Evolutionary conservation across 176 grass and related monocot genomes (phyloP).

Genomic region (Rhynchospora tenuis): DNA sequence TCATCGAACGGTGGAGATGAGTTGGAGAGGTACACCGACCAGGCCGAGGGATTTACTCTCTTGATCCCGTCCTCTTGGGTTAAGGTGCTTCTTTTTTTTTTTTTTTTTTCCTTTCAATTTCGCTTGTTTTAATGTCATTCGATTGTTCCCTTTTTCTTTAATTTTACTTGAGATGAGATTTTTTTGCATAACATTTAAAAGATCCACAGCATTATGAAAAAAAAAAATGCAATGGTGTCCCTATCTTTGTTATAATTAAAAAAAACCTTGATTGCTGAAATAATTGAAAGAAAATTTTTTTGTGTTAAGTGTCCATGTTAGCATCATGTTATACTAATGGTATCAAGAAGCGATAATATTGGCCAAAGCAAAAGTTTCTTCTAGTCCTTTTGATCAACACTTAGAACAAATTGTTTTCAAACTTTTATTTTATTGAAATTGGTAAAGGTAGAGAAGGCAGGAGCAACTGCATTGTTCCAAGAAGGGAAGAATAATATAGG

Average conservation of each 20-base stretch:
- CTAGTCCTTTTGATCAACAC: neutral
- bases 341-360: neutral
- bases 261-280: neutral
- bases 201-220: too few species aligned
- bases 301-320: neutral
- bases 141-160: neutral
- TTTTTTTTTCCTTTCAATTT: neutral
- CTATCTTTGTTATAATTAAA: too few species aligned
- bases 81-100: constrained; percentile 38
- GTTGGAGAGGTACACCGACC: constrained; percentile 53
- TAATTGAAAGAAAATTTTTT: neutral
- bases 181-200: neutral
- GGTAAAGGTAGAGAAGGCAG: constrained; percentile 81
- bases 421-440: constrained; percentile 14
- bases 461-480: constrained; percentile 72
- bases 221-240: too few species aligned
- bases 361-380: neutral
- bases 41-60: constrained; percentile 65
- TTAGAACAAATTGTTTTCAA: neutral
- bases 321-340: neutral
- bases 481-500: constrained; percentile 84
- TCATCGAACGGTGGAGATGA: constrained; percentile 19
- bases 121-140: neutral
- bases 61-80: constrained; percentile 62
- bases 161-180: neutral